These are phyloP conservation scores for Uronychia setigera DNA, from an alignment of 73 alveolate species.

Conservation along the genomic window DNA sequence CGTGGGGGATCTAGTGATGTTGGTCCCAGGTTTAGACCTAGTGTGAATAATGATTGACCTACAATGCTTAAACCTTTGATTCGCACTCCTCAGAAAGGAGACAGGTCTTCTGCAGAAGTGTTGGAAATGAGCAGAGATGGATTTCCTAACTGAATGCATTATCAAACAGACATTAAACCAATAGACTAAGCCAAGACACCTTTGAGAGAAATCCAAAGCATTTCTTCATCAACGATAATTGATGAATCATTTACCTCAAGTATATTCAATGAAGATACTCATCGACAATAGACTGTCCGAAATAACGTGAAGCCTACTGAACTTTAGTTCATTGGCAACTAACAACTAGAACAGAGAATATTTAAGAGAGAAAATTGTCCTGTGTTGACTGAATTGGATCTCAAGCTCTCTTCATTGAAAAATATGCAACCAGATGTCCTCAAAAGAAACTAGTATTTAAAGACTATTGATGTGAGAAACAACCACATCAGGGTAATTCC, in stretches of 20 bases:
- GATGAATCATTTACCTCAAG: neutral
- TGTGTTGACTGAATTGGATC: neutral
- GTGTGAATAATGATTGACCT: neutral
- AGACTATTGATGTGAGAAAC: neutral
- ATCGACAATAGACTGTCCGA: neutral
- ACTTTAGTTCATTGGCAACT: neutral
- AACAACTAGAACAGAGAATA: neutral
- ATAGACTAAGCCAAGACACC: no score
- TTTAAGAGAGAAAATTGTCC: neutral
- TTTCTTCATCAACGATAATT: neutral
- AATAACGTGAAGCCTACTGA: neutral
- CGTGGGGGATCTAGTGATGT: no score
- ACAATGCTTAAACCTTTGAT: neutral
- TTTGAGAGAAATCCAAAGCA: neutral
- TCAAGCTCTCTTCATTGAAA: neutral
- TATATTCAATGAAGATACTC: neutral
- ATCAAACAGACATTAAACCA: neutral
- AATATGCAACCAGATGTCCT: neutral
- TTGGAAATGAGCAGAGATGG: neutral
- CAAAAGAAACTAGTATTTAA: neutral
- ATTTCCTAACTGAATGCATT: neutral
- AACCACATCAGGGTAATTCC: neutral
- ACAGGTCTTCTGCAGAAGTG: neutral
- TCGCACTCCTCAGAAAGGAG: neutral
- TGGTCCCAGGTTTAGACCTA: neutral